Conservation (phyloP, 108 stramenopile genomes). For the Skeletonema potamos region DNA sequence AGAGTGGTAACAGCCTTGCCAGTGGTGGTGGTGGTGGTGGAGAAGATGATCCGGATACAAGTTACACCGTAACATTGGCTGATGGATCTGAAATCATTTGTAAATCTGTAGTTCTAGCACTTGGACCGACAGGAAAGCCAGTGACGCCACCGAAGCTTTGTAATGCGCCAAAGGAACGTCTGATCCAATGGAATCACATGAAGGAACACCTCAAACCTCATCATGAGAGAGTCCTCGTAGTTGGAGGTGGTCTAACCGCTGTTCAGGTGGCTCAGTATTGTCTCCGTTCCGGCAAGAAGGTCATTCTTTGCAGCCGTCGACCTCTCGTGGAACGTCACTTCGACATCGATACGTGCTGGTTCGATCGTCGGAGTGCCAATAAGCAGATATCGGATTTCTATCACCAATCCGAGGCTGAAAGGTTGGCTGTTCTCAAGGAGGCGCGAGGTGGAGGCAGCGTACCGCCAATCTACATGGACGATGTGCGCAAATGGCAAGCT, state of each 20-base stretch:
- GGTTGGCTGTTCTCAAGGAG: constrained; percentile 29
- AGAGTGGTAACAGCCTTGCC: too few relatives aligned
- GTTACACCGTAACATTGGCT: constrained; percentile 12
- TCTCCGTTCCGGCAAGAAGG: constrained; percentile 7
- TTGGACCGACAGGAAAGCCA: constrained; percentile 49
- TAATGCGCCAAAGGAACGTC: constrained; percentile 4
- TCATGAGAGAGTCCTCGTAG: constrained; percentile 44
- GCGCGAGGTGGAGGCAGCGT: constrained; percentile 68
- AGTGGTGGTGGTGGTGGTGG: background rate
- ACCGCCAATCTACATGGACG: constrained; percentile 63
- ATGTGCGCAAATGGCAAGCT: constrained; percentile 31
- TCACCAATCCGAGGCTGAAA: constrained; percentile 37
- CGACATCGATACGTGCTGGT: constrained; percentile 67
- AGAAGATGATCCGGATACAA: background rate
- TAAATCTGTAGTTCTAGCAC: constrained; percentile 54
- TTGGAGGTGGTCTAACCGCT: constrained; percentile 77
- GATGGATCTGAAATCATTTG: constrained; percentile 13
- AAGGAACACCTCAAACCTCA: constrained; percentile 1
- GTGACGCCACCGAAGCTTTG: constrained; percentile 34
- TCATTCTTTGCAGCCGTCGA: constrained; percentile 54
- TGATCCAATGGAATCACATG: constrained; percentile 13
- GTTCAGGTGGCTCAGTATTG: constrained; percentile 59
- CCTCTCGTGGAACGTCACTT: constrained; percentile 60
- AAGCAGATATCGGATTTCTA: constrained; percentile 63
- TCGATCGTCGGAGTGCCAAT: constrained; percentile 52